Evolutionary conservation across 805 yeast genomes (phyloP).

Genomic region (Starmerella vaccinii): DNA sequence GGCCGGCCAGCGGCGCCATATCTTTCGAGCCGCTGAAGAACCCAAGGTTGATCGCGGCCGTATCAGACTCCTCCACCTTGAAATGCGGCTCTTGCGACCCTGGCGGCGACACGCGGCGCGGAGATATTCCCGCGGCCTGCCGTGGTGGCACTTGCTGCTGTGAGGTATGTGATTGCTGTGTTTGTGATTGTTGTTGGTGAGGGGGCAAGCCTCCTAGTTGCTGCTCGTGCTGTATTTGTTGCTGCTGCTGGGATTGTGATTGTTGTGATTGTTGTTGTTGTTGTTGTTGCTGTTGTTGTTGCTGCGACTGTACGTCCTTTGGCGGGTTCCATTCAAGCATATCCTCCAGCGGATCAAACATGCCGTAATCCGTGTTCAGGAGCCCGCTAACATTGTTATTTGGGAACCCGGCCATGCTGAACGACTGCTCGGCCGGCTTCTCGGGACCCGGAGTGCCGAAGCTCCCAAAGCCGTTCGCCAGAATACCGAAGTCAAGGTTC

Average conservation of each 20-base stretch:
- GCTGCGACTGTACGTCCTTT: neutral
- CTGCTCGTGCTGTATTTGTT: neutral
- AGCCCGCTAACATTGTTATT: conserved; percentile 28
- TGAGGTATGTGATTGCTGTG: neutral
- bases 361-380: conserved; percentile 28
- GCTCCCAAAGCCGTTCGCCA: conserved; percentile 17
- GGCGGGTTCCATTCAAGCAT: conserved; percentile 20
- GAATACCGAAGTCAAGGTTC: conserved; percentile 18
- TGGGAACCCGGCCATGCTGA: neutral
- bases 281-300: neutral
- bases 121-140: neutral
- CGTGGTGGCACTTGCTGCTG: neutral
- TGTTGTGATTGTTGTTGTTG: neutral
- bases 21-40: neutral
- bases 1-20: conserved; percentile 1
- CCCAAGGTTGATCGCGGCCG: neutral
- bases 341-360: conserved; percentile 32
- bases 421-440: neutral
- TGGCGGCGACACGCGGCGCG: neutral
- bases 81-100: neutral
- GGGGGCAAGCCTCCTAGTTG: neutral
- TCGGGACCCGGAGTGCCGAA: neutral
- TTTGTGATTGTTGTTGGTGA: neutral
- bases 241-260: neutral
- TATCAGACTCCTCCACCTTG: conserved; percentile 1